phyloP scores from a whole-genome alignment of 2,329 filamentous ascomycete species.

The Colletotrichum sp. region DNA sequence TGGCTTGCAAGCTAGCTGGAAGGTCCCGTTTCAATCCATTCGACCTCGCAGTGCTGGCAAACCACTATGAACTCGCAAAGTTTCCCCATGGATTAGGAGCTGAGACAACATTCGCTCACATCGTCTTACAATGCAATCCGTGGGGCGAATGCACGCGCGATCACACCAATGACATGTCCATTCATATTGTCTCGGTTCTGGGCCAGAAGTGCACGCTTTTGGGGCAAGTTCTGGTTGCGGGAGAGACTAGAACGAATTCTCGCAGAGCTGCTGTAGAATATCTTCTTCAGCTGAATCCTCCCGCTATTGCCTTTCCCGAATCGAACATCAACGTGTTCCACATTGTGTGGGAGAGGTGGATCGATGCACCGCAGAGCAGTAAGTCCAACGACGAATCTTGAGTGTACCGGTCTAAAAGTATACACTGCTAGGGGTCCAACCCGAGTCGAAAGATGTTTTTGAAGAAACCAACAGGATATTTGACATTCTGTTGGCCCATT shows the following conservation, averaged over 20 bases:
- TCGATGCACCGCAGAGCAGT: background rate
- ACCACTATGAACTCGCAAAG: background rate
- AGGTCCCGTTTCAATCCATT: background rate
- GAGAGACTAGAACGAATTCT: accelerated
- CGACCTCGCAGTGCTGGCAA: background rate
- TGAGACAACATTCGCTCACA: background rate
- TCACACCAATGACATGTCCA: background rate
- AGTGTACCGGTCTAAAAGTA: too few relatives aligned
- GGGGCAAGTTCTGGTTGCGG: background rate
- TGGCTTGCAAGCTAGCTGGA: accelerated
- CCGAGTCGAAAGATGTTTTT: background rate
- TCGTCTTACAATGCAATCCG: background rate
- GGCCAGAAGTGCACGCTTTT: background rate
- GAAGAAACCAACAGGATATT: background rate
- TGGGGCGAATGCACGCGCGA: background rate
- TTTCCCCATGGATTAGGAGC: background rate
- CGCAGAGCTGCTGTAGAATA: background rate
- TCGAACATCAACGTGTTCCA: background rate
- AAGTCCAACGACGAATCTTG: too few relatives aligned
- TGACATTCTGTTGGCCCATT: background rate
- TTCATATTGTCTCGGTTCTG: background rate
- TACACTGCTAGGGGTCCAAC: background rate
- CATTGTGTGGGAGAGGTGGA: background rate
- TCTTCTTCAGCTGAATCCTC: background rate
- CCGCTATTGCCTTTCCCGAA: accelerated